Conservation (phyloP, 1,284 basidiomycete species). For the Cryptococcus amylolentus region DNA sequence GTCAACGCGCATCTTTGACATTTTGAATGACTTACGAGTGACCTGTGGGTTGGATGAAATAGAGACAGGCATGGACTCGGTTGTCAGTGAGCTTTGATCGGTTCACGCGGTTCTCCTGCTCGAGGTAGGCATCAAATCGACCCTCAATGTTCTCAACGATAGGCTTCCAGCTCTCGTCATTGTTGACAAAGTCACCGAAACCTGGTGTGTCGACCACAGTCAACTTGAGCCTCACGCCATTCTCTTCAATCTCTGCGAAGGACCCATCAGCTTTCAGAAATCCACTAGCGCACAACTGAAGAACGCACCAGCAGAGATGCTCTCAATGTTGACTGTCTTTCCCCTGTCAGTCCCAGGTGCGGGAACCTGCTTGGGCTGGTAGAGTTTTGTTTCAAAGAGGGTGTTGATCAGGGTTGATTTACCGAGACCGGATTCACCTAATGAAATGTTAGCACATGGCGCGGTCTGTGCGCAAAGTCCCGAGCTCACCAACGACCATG, state of each 20-base stretch:
- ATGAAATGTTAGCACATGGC: constrained; percentile 11
- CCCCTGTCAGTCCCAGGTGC: constrained; percentile 79
- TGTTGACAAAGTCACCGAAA: constrained; percentile 97
- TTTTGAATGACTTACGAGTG: constrained; percentile 67
- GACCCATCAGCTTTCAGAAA: background rate
- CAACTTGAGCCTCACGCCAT: constrained; percentile 84
- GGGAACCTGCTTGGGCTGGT: constrained; percentile 76
- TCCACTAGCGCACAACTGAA: background rate
- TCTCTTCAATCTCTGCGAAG: constrained; percentile 87
- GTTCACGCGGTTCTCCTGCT: constrained; percentile 97
- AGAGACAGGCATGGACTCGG: constrained; percentile 68
- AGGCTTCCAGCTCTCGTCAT: constrained; percentile 96
- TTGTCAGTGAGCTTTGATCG: constrained; percentile 52
- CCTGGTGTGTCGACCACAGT: constrained; percentile 91
- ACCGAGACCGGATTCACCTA: constrained; percentile 94
- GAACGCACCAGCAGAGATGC: constrained; percentile 82
- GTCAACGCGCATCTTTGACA: constrained; percentile 1
- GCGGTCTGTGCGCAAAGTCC: constrained; percentile 4
- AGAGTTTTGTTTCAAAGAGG: constrained; percentile 90
- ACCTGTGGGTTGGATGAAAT: constrained; percentile 96
- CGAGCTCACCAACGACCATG: constrained; percentile 87
- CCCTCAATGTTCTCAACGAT: constrained; percentile 96
- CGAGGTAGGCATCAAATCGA: constrained; percentile 91
- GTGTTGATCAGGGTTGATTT: constrained; percentile 98
- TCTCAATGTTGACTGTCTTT: constrained; percentile 92